Conservation (phyloP, 202 grass and related monocot species). For the Carex sylvatica region DNA sequence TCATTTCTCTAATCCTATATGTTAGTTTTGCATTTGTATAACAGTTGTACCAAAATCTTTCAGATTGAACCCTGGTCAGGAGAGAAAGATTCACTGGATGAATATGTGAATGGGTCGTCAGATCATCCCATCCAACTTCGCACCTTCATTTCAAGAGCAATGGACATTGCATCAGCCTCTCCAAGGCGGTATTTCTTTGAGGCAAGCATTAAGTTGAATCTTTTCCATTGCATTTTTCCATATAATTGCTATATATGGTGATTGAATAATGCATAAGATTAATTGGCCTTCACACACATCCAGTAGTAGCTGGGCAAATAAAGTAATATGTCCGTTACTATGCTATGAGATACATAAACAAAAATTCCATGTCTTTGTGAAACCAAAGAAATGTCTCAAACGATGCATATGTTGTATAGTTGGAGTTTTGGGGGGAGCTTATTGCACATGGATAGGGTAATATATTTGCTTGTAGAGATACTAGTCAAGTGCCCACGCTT, state of each 20-base stretch:
- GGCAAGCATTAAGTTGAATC: slow-evolving; percentile 40
- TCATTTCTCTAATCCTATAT: background rate
- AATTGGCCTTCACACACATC: background rate
- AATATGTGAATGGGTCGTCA: slow-evolving; percentile 33
- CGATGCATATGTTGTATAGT: background rate
- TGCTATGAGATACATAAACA: background rate
- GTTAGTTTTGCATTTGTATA: slow-evolving; percentile 9
- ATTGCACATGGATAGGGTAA: background rate
- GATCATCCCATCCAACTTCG: slow-evolving; percentile 51
- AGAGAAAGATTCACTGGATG: slow-evolving; percentile 39
- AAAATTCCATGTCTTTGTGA: slow-evolving; percentile 19
- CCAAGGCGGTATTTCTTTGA: slow-evolving; percentile 97
- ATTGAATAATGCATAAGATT: background rate
- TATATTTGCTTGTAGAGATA: background rate
- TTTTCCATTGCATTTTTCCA: slow-evolving; percentile 16
- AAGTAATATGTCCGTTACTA: background rate
- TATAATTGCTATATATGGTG: background rate
- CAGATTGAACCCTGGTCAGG: slow-evolving; percentile 41
- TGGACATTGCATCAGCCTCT: slow-evolving; percentile 88
- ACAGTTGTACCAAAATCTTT: slow-evolving; percentile 22
- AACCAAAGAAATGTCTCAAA: slow-evolving; percentile 16
- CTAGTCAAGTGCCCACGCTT: too few species aligned
- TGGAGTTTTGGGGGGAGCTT: background rate
- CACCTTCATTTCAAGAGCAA: slow-evolving; percentile 71
- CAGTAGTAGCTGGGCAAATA: background rate